A percentile compares a stretch with the other conserved stretches of the same genome.
phyloP scores from a whole-genome alignment of 441 rosid genomes.

The Erysimum cheiri region DNA sequence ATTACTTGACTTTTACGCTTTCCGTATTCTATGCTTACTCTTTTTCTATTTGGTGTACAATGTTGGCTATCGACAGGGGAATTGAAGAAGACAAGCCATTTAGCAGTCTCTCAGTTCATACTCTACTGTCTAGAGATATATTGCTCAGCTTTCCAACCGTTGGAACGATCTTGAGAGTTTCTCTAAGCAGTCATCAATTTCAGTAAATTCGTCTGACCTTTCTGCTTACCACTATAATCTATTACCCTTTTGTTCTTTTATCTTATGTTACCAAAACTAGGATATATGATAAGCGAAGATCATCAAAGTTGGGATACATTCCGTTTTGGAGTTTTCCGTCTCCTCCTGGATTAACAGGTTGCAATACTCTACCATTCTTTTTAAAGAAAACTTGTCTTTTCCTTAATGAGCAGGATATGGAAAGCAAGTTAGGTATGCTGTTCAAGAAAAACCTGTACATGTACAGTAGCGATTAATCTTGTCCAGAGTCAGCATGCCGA shows the following conservation, averaged over 20 bases:
- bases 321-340: slow-evolving; percentile 72
- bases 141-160: slow-evolving; percentile 69
- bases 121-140: slow-evolving; percentile 58
- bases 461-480: slow-evolving; percentile 96
- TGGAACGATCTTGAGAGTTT: slow-evolving; percentile 74
- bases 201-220: not conserved
- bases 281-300: slow-evolving; percentile 55
- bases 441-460: slow-evolving; percentile 94
- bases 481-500: slow-evolving; percentile 98
- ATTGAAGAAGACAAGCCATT: slow-evolving; percentile 51
- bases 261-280: slow-evolving; percentile 46
- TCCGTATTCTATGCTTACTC: too few relatives aligned
- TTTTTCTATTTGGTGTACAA: slow-evolving; percentile 17
- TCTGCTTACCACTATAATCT: slow-evolving; percentile 9
- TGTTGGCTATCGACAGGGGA: slow-evolving; percentile 43
- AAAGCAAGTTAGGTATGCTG: slow-evolving; percentile 97
- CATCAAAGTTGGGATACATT: slow-evolving; percentile 51
- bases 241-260: not conserved
- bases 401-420: slow-evolving; percentile 54
- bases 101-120: slow-evolving; percentile 58
- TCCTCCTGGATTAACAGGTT: slow-evolving; percentile 74
- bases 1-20: too few relatives aligned
- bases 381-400: slow-evolving; percentile 1
- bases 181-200: slow-evolving; percentile 46
- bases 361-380: slow-evolving; percentile 9